A percentile compares a stretch with the other conserved stretches of the same genome.
These are phyloP conservation scores for Quercus engelmannii DNA, from an alignment of 306 rosid genomes.

Conservation along the genomic window DNA sequence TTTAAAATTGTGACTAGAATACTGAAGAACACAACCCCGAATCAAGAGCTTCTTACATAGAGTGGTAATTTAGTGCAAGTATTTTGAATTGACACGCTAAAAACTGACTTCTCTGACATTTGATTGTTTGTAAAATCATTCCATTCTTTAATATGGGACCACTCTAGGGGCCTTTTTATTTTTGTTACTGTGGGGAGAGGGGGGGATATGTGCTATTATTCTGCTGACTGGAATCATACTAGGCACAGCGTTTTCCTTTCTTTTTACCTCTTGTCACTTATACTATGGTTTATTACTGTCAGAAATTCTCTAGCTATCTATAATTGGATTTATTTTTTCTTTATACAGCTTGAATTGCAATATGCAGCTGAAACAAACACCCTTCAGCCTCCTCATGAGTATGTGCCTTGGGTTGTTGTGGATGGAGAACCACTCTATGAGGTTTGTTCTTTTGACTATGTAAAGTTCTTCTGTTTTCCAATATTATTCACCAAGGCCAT, in stretches of 20 bases:
- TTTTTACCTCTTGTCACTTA: background rate
- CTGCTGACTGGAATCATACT: background rate
- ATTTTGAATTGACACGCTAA: background rate
- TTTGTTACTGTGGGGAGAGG: background rate
- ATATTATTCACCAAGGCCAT: background rate
- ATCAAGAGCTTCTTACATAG: background rate
- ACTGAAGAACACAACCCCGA: background rate
- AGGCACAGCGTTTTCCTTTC: background rate
- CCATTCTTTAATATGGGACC: background rate
- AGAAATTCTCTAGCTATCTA: background rate
- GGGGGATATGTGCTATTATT: background rate
- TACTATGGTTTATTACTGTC: background rate
- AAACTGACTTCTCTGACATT: background rate
- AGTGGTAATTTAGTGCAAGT: background rate
- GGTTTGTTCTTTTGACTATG: conserved; percentile 38
- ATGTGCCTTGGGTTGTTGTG: conserved; percentile 92
- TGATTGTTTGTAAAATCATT: background rate
- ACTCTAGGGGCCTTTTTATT: background rate
- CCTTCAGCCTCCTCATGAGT: conserved; percentile 78
- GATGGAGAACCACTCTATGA: conserved; percentile 82
- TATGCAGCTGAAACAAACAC: conserved; percentile 65
- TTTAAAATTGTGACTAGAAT: background rate
- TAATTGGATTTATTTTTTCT: conserved; percentile 3
- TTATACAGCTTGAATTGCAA: conserved; percentile 69
- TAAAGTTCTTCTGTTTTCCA: background rate